Percentiles rank a stretch among this genome's conserved stretches.
These are phyloP conservation scores for Cyclostephanos invisitatus DNA, from an alignment of 108 stramenopile species.

Conservation along the genomic window DNA sequence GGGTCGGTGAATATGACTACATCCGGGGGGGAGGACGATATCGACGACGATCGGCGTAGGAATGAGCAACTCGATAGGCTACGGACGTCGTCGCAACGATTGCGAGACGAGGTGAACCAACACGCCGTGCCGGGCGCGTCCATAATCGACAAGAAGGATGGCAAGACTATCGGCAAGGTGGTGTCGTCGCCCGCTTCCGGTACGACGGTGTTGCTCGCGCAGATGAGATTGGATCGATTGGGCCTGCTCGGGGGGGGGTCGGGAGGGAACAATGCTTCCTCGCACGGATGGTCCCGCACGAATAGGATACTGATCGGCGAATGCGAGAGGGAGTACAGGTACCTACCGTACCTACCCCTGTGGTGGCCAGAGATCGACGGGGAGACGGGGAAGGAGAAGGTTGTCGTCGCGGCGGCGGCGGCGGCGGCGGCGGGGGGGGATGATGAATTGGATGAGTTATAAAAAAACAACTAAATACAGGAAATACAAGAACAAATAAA, in stretches of 20 bases:
- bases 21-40: conserved; percentile 13
- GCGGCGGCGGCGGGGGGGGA: conserved; percentile 8
- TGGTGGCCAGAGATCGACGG: conserved; percentile 88
- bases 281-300: conserved; percentile 56
- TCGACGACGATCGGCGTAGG: conserved; percentile 14
- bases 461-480: no score
- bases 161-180: conserved; percentile 83
- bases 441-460: conserved; percentile 18
- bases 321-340: conserved; percentile 57
- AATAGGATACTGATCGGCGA: conserved; percentile 80
- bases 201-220: conserved; percentile 77
- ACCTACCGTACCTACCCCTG: conserved; percentile 80
- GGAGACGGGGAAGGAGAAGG: conserved; percentile 73
- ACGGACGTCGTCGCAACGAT: conserved; percentile 36
- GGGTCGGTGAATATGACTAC: conserved; percentile 43
- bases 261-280: background rate
- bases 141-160: conserved; percentile 75
- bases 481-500: no score
- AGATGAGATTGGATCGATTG: conserved; percentile 79
- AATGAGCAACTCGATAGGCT: conserved; percentile 47
- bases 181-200: conserved; percentile 72
- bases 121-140: conserved; percentile 56
- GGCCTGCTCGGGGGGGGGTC: conserved; percentile 59
- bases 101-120: conserved; percentile 48
- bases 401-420: conserved; percentile 9